phyloP scores from a whole-genome alignment of 768 basidiomycete species.

The Mycena pura region DNA sequence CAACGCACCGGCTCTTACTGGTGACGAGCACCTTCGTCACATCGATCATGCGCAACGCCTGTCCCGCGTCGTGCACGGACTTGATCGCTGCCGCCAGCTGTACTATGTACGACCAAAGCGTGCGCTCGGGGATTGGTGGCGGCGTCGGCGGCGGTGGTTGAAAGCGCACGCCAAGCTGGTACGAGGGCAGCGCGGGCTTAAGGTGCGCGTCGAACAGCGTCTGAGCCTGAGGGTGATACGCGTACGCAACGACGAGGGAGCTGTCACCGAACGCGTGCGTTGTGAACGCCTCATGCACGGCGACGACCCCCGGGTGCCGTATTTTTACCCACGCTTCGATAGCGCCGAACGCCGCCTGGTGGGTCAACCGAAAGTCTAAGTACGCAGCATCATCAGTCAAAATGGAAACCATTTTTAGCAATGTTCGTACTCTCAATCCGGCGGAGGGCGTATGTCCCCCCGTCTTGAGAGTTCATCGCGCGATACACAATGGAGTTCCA shows the following conservation, averaged over 20 bases:
- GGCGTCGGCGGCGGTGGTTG: constrained; percentile 32
- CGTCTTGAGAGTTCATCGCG: constrained; percentile 80
- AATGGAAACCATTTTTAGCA: constrained; percentile 2
- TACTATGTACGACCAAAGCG: constrained; percentile 91
- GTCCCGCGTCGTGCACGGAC: constrained; percentile 79
- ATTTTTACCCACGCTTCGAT: constrained; percentile 89
- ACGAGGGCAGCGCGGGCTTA: constrained; percentile 54
- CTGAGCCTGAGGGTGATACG: constrained; percentile 83
- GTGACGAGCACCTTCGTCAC: constrained; percentile 87
- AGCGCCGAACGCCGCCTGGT: constrained; percentile 79
- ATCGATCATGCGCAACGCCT: constrained; percentile 85
- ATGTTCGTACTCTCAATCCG: constrained; percentile 81
- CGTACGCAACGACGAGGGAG: constrained; percentile 91
- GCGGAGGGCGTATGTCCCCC: constrained; percentile 75
- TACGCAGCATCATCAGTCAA: background rate
- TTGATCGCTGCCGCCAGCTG: constrained; percentile 91
- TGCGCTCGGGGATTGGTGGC: constrained; percentile 69
- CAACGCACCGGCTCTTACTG: constrained; percentile 79
- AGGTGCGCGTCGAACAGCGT: constrained; percentile 85
- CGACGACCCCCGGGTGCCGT: constrained; percentile 84
- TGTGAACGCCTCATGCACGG: constrained; percentile 92
- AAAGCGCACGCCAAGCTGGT: constrained; percentile 30
- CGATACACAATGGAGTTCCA: constrained; percentile 88
- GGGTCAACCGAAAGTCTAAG: constrained; percentile 83
- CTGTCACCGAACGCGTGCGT: constrained; percentile 91